Percentiles rank a stretch among this genome's conserved stretches.
Conservation (phyloP, 305 asterid species). For the Fraxinus sp. region DNA sequence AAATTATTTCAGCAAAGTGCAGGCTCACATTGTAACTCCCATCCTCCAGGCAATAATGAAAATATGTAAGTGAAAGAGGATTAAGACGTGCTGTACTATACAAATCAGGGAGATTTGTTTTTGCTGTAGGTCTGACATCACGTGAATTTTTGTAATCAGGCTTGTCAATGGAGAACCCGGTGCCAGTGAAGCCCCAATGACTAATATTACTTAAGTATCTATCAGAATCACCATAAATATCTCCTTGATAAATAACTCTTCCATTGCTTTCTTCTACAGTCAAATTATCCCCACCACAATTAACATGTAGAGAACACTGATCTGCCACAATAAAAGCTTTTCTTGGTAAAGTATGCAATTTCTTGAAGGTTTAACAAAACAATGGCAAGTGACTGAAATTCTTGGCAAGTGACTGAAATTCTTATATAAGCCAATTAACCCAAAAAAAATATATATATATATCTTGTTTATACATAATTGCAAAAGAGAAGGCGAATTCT, state of each 20-base stretch:
- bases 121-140: slow-evolving; percentile 24
- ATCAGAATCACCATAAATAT: slow-evolving; percentile 61
- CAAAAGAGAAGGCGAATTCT: not conserved
- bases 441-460: too few species aligned
- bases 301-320: slow-evolving; percentile 75
- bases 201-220: slow-evolving; percentile 41
- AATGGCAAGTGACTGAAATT: too few species aligned
- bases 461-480: not conserved
- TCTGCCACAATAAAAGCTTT: slow-evolving; percentile 47
- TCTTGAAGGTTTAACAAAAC: not conserved
- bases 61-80: slow-evolving; percentile 81
- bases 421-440: not conserved
- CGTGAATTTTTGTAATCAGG: slow-evolving; percentile 57
- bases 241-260: slow-evolving; percentile 68
- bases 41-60: slow-evolving; percentile 82
- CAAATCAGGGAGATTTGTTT: slow-evolving; percentile 49
- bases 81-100: slow-evolving; percentile 76
- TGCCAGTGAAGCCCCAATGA: slow-evolving; percentile 87
- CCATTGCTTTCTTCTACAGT: slow-evolving; percentile 38
- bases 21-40: slow-evolving; percentile 76
- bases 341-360: slow-evolving; percentile 16
- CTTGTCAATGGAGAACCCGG: slow-evolving; percentile 85
- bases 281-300: slow-evolving; percentile 78
- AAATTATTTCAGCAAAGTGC: slow-evolving; percentile 74
- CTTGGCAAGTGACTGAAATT: not conserved